phyloP scores from a whole-genome alignment of 2,329 filamentous ascomycete species.

The Cytospora leucostoma region DNA sequence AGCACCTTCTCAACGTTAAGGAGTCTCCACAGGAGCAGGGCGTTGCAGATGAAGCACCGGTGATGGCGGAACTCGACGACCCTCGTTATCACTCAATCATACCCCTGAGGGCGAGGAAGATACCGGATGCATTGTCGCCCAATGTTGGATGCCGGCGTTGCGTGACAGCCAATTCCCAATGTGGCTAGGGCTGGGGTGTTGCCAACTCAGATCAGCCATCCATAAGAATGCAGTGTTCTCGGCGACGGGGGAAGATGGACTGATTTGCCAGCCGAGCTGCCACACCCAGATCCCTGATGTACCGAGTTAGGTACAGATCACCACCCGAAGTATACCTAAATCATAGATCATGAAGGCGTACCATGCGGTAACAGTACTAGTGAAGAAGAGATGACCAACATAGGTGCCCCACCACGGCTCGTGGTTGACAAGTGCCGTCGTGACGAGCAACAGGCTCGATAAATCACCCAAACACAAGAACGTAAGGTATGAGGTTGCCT shows the following conservation, averaged over 20 bases:
- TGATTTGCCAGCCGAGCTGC: neutral
- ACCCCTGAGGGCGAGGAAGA: neutral
- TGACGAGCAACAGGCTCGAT: neutral
- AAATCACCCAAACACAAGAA: no score
- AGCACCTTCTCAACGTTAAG: neutral
- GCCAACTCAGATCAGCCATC: conserved; percentile 23
- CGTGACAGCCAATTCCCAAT: conserved; percentile 20
- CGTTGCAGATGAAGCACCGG: neutral
- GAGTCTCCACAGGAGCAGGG: neutral
- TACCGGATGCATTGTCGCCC: neutral
- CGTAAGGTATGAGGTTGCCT: no score
- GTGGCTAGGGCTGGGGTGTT: conserved; percentile 11
- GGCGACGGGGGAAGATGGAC: conserved; percentile 9
- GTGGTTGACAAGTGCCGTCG: neutral
- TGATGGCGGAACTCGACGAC: neutral
- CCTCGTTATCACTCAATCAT: neutral
- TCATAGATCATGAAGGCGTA: no score
- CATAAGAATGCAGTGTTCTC: conserved; percentile 13
- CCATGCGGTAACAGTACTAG: neutral
- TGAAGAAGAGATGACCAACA: neutral
- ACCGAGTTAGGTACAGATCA: conserved; percentile 2
- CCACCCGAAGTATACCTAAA: neutral
- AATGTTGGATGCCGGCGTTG: conserved; percentile 14
- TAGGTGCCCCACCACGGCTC: neutral
- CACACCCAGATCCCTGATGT: neutral